Evolutionary conservation across 2,329 filamentous ascomycete genomes (phyloP).

Genomic region (Fusarium floridanum): DNA sequence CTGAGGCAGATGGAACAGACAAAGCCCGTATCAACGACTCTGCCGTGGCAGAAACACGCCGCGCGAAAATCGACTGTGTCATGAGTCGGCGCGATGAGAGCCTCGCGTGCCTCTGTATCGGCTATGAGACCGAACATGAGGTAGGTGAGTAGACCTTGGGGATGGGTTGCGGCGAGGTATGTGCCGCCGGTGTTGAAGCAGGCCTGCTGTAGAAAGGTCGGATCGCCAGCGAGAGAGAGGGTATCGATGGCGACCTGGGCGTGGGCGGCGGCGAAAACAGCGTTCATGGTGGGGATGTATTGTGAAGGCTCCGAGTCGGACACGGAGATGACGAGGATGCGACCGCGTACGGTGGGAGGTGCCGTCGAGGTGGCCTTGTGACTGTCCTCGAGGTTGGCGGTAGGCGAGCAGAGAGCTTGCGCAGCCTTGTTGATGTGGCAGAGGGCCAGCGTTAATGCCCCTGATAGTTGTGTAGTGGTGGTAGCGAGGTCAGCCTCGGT

Average conservation of each 20-base stretch:
- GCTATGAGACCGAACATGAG: slow-evolving; percentile 95
- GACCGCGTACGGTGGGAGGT: slow-evolving; percentile 57
- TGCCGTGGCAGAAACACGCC: slow-evolving; percentile 97
- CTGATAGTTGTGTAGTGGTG: slow-evolving; percentile 88
- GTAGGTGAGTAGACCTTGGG: slow-evolving; percentile 85
- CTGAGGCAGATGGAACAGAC: slow-evolving; percentile 97
- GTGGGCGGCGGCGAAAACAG: slow-evolving; percentile 94
- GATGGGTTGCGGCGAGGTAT: slow-evolving; percentile 66
- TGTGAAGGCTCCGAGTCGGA: slow-evolving; percentile 87
- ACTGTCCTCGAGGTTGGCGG: slow-evolving; percentile 56
- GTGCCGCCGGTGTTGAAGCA: slow-evolving; percentile 72
- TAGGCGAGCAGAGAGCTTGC: slow-evolving; percentile 72
- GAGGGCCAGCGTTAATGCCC: slow-evolving; percentile 89
- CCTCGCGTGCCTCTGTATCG: slow-evolving; percentile 65
- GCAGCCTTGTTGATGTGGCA: slow-evolving; percentile 89
- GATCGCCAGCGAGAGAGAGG: slow-evolving; percentile 84
- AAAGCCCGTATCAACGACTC: slow-evolving; percentile 90
- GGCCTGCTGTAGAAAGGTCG: slow-evolving; percentile 95
- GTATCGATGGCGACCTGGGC: slow-evolving; percentile 93
- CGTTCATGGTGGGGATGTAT: slow-evolving; percentile 99
- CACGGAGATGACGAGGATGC: slow-evolving; percentile 91
- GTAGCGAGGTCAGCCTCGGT: slow-evolving; percentile 74
- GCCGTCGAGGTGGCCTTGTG: slow-evolving; percentile 50
- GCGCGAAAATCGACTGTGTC: slow-evolving; percentile 95
- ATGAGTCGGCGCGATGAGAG: slow-evolving; percentile 82